Percentiles rank a stretch among this genome's conserved stretches.
phyloP scores from a whole-genome alignment of 1,284 basidiomycete species.

The Trichosporon sp. region DNA sequence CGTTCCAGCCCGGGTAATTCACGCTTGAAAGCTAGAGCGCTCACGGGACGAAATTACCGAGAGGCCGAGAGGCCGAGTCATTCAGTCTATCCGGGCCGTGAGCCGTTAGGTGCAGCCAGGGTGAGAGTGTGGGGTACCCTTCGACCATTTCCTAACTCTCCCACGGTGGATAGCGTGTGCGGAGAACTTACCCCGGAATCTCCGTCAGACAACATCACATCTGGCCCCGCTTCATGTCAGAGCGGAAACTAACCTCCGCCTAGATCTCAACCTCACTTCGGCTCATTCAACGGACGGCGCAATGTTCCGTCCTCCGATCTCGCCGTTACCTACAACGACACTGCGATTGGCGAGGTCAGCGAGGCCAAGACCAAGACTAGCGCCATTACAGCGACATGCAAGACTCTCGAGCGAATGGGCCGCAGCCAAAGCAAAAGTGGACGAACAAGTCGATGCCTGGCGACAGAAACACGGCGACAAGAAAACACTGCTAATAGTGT shows the following conservation, averaged over 20 bases:
- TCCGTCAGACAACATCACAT: no score
- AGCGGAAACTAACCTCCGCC: neutral
- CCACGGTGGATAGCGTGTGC: neutral
- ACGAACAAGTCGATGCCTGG: neutral
- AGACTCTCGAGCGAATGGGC: neutral
- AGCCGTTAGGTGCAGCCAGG: no score
- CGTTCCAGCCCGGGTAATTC: neutral
- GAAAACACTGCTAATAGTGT: constrained; percentile 22
- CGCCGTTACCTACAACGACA: no score
- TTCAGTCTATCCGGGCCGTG: no score
- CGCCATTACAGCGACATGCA: neutral
- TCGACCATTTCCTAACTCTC: neutral
- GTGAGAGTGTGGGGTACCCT: neutral
- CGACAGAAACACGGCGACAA: neutral
- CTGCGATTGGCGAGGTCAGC: no score
- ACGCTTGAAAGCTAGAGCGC: neutral
- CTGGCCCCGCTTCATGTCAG: no score
- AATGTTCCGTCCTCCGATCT: neutral
- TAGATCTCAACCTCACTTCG: neutral
- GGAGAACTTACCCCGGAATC: neutral
- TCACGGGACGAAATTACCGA: neutral
- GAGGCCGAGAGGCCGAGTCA: no score
- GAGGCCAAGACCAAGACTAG: no score
- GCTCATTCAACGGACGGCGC: neutral
- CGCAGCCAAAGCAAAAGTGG: neutral